Percentiles rank a stretch among this genome's conserved stretches.
phyloP scores from a whole-genome alignment of 2,329 filamentous ascomycete species.

The Hymenoscyphus fraxineus region DNA sequence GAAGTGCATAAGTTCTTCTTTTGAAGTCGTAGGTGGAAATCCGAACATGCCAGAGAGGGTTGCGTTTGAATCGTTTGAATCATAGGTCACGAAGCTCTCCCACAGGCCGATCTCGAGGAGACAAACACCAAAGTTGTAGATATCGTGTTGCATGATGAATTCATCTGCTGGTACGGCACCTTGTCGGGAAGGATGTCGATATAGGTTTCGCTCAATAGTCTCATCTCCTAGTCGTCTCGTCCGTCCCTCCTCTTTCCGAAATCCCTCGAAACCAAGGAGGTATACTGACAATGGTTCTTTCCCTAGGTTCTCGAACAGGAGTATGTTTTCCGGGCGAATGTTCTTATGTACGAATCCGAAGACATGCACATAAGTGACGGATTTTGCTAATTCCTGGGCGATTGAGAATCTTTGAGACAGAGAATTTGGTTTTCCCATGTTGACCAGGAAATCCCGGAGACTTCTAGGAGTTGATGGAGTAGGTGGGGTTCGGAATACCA shows the following conservation, averaged over 20 bases:
- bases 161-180: not conserved
- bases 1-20: not conserved
- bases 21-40: not conserved
- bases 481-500: not conserved
- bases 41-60: not conserved
- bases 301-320: not conserved
- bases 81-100: slow-evolving; percentile 17
- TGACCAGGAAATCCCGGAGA: not conserved
- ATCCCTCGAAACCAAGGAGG: not conserved
- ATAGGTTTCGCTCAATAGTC: not conserved
- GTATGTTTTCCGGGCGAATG: not conserved
- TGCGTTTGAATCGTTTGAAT: slow-evolving; percentile 8
- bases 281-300: not conserved
- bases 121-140: slow-evolving; percentile 23
- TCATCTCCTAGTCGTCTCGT: not conserved
- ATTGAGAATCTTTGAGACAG: not conserved
- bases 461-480: not conserved
- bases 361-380: not conserved
- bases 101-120: slow-evolving; percentile 24
- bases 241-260: not conserved
- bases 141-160: slow-evolving; percentile 25
- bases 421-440: not conserved
- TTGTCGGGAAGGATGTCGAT: not conserved
- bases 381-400: not conserved
- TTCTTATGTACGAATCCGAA: not conserved